phyloP scores from a whole-genome alignment of 495 filamentous ascomycete genomes.

The Xylaria cubensis region DNA sequence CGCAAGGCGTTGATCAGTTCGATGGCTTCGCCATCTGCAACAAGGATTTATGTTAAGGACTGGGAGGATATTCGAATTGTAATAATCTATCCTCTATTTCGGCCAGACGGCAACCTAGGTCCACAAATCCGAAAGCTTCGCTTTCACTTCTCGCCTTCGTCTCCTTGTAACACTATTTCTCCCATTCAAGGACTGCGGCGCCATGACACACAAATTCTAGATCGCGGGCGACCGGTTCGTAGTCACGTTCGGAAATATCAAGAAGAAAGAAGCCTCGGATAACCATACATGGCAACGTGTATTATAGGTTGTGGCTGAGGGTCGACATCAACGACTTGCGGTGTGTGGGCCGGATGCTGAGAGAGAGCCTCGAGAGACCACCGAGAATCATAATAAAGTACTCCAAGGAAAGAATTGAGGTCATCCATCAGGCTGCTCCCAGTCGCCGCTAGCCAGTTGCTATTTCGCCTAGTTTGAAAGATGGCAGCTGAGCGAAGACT shows the following conservation, averaged over 20 bases:
- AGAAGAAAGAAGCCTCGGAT: not conserved
- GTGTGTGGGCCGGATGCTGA: not conserved
- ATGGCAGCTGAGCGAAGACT: not conserved
- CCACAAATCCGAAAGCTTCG: no score
- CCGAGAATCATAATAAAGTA: not conserved
- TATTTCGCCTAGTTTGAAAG: not conserved
- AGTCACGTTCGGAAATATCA: not conserved
- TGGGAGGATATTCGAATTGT: no score
- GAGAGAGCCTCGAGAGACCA: not conserved
- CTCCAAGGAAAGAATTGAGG: not conserved
- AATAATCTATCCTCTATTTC: no score
- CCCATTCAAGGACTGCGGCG: no score
- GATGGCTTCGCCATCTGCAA: conserved; percentile 4
- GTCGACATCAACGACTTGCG: not conserved
- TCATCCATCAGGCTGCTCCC: not conserved
- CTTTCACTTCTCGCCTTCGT: no score
- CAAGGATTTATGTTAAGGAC: no score
- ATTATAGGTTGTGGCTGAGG: no score
- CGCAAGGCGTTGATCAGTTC: not conserved
- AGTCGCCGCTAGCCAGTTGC: not conserved
- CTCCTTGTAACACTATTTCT: no score
- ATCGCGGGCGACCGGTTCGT: not conserved
- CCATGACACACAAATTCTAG: not conserved
- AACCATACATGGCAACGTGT: no score
- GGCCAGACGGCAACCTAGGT: no score